phyloP scores from a whole-genome alignment of 139 green algal species.

The Volvox africanus region DNA sequence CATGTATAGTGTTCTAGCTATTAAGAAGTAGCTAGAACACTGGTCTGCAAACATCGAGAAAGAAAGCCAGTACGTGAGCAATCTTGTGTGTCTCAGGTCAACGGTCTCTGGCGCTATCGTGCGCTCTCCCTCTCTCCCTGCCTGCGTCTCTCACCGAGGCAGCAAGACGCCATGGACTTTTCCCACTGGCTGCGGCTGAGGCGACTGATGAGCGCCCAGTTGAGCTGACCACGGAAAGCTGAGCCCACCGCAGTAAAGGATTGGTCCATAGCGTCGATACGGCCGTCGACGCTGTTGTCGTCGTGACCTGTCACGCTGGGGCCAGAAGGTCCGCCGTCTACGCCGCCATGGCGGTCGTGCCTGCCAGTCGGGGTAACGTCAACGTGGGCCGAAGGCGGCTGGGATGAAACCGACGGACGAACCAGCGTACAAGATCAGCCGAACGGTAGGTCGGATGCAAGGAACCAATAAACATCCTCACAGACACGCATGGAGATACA shows the following conservation, averaged over 20 bases:
- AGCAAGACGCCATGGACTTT: slow-evolving; percentile 66
- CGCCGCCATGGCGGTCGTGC: neutral
- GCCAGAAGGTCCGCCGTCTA: neutral
- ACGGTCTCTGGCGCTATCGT: too few species aligned
- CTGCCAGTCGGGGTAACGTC: neutral
- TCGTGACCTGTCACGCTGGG: neutral
- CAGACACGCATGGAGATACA: neutral
- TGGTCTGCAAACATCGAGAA: too few species aligned
- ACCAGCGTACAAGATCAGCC: neutral
- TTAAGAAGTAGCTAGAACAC: too few species aligned
- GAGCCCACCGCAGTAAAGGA: slow-evolving; percentile 54
- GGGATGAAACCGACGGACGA: neutral
- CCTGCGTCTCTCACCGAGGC: slow-evolving; percentile 35
- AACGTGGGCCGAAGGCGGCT: too few species aligned
- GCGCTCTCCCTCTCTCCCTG: neutral
- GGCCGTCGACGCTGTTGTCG: slow-evolving; percentile 33
- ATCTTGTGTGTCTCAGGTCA: too few species aligned
- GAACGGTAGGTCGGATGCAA: too few species aligned
- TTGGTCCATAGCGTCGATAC: slow-evolving; percentile 43
- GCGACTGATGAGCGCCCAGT: slow-evolving; percentile 61
- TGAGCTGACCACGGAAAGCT: slow-evolving; percentile 48
- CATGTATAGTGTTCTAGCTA: too few species aligned
- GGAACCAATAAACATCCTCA: neutral
- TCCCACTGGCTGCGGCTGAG: slow-evolving; percentile 64
- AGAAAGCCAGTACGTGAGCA: too few species aligned